A percentile compares a stretch with the other conserved stretches of the same genome.
These are phyloP conservation scores for Nemania bipapillata DNA, from an alignment of 2,329 filamentous ascomycete genomes.

Conservation along the genomic window DNA sequence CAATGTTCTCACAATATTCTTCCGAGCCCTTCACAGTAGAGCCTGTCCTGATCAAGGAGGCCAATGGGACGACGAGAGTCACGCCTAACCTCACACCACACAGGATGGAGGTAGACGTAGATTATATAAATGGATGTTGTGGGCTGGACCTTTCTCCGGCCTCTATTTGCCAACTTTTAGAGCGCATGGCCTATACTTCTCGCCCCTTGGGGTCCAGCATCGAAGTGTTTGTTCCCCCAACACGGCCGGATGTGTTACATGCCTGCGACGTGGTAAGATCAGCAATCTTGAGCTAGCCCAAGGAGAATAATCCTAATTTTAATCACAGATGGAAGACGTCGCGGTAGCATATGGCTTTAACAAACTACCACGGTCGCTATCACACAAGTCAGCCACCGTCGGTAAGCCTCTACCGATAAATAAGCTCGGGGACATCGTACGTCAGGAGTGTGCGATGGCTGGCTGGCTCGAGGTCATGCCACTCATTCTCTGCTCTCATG, in stretches of 20 bases:
- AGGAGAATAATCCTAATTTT: constrained; percentile 16
- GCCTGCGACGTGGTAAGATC: constrained; percentile 79
- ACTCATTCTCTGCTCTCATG: constrained; percentile 94
- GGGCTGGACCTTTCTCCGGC: constrained; percentile 80
- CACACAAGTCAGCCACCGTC: constrained; percentile 76
- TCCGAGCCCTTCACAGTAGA: constrained; percentile 90
- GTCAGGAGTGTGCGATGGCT: constrained; percentile 88
- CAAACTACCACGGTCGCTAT: constrained; percentile 86
- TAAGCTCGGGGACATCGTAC: constrained; percentile 92
- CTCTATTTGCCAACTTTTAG: constrained; percentile 80
- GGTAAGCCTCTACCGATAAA: constrained; percentile 90
- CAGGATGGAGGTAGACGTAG: constrained; percentile 81
- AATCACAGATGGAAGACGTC: constrained; percentile 83
- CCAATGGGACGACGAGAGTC: constrained; percentile 84
- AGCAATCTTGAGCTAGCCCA: background rate
- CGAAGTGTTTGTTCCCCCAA: constrained; percentile 85
- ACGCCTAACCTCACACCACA: constrained; percentile 84
- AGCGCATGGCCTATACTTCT: constrained; percentile 89
- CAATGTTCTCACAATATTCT: constrained; percentile 97
- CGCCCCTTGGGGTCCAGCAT: constrained; percentile 77
- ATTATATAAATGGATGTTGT: constrained; percentile 93
- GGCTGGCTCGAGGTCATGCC: constrained; percentile 98
- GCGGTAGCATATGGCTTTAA: constrained; percentile 98
- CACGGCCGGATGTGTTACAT: constrained; percentile 92
- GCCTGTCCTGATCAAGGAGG: constrained; percentile 88